These are phyloP conservation scores for Phytophthora europaea DNA, from an alignment of 352 stramenopile species.

Conservation along the genomic window DNA sequence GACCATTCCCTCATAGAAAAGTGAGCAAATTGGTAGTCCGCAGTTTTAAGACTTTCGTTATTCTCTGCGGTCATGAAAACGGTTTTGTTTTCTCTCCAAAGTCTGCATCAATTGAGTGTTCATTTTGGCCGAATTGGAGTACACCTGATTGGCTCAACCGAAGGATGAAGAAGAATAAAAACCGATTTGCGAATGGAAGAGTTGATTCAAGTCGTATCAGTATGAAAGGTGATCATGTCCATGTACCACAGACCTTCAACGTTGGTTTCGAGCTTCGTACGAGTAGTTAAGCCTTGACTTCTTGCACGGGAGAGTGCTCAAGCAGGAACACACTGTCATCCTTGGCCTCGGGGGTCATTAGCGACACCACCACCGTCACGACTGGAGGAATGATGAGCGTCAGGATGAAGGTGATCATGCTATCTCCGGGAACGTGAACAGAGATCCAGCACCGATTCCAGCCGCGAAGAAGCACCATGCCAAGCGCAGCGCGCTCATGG, in stretches of 20 bases:
- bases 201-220: not conserved
- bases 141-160: too few species aligned
- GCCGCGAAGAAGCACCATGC: constrained; percentile 79
- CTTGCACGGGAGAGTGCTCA: constrained; percentile 18
- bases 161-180: not conserved
- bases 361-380: constrained; percentile 59
- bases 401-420: constrained; percentile 79
- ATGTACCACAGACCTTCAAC: not conserved
- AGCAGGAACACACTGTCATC: constrained; percentile 22
- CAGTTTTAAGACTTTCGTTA: too few species aligned
- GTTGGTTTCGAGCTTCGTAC: not conserved
- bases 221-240: not conserved
- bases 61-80: too few species aligned
- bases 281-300: not conserved
- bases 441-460: constrained; percentile 72
- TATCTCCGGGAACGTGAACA: constrained; percentile 79
- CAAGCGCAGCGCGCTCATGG: constrained; percentile 52
- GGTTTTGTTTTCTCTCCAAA: too few species aligned
- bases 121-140: too few species aligned
- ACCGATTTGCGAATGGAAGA: not conserved
- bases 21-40: too few species aligned
- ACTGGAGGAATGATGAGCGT: constrained; percentile 57
- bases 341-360: constrained; percentile 34
- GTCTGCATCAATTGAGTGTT: too few species aligned
- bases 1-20: too few species aligned